A percentile compares a stretch with the other conserved stretches of the same genome.
Evolutionary conservation across 305 asterid species (phyloP).

Genomic region (Fraxinus floribunda): DNA sequence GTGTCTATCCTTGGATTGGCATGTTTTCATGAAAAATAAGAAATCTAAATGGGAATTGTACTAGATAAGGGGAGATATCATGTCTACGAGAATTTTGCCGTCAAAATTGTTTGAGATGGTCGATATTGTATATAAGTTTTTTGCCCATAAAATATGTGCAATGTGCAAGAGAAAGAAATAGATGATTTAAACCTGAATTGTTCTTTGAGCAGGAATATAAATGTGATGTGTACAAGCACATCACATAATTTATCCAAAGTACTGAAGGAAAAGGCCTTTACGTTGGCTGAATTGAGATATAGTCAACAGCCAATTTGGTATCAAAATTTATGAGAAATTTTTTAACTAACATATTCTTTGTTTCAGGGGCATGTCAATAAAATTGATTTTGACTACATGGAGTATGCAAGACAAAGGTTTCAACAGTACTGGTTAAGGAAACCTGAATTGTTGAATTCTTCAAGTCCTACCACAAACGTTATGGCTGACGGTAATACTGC

Average conservation of each 20-base stretch:
- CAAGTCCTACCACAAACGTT: constrained; percentile 15
- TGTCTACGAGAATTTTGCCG: background rate
- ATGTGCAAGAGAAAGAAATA: background rate
- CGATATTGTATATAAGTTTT: background rate
- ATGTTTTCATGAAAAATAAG: background rate
- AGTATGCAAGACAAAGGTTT: constrained; percentile 60
- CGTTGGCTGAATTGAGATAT: background rate
- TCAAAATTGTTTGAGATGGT: background rate
- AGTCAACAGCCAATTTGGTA: background rate
- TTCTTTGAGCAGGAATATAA: background rate
- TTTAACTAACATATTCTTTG: background rate
- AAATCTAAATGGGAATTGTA: background rate
- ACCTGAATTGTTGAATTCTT: constrained; percentile 29
- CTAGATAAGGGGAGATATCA: background rate
- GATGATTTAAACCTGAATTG: background rate
- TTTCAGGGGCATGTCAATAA: constrained; percentile 58
- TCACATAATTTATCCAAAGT: background rate
- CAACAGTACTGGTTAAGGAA: constrained; percentile 46
- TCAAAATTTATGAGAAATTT: background rate
- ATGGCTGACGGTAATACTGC: constrained; percentile 17
- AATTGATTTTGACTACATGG: constrained; percentile 58
- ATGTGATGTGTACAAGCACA: background rate
- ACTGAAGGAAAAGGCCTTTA: background rate
- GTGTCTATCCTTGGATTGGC: background rate
- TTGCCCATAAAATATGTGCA: background rate